These are phyloP conservation scores for Fusarium sarcochroum DNA, from an alignment of 2,329 filamentous ascomycete species.

Conservation along the genomic window DNA sequence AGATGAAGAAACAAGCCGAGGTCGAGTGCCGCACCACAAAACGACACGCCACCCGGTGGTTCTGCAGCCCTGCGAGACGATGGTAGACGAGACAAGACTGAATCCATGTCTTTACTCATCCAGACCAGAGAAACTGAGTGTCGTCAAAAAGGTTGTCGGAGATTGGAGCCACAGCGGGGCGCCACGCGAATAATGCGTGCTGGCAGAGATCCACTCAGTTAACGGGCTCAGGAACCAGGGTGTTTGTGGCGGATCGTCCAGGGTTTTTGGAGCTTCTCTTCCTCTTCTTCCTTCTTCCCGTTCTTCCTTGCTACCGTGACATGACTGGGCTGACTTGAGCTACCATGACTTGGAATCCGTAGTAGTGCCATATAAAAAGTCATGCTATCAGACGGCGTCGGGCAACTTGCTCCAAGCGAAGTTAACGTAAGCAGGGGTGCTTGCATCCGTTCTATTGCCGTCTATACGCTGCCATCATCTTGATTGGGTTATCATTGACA, in stretches of 20 bases:
- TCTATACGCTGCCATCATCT: slow-evolving; percentile 10
- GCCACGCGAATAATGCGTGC: slow-evolving; percentile 33
- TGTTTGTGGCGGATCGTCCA: slow-evolving; percentile 33
- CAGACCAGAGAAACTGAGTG: neutral
- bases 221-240: slow-evolving; percentile 39
- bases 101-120: neutral
- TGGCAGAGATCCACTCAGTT: slow-evolving; percentile 26
- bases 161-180: slow-evolving; percentile 40
- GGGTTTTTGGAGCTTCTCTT: slow-evolving; percentile 4
- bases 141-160: slow-evolving; percentile 23
- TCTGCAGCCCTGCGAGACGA: slow-evolving; percentile 33
- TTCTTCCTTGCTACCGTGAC: slow-evolving; percentile 11
- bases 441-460: slow-evolving; percentile 8
- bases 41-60: slow-evolving; percentile 6
- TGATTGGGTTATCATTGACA: slow-evolving; percentile 1
- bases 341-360: slow-evolving; percentile 17
- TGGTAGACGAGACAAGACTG: slow-evolving; percentile 6
- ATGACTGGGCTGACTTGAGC: slow-evolving; percentile 10
- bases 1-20: slow-evolving; percentile 2
- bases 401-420: slow-evolving; percentile 15
- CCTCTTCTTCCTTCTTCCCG: neutral
- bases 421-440: neutral
- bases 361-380: slow-evolving; percentile 13
- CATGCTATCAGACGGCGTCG: slow-evolving; percentile 6
- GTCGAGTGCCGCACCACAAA: neutral